Evolutionary conservation across 495 filamentous ascomycete genomes (phyloP), one percentile per base, ranked within the genome.

Genomic region (Penicillium crystallinum): DNA sequence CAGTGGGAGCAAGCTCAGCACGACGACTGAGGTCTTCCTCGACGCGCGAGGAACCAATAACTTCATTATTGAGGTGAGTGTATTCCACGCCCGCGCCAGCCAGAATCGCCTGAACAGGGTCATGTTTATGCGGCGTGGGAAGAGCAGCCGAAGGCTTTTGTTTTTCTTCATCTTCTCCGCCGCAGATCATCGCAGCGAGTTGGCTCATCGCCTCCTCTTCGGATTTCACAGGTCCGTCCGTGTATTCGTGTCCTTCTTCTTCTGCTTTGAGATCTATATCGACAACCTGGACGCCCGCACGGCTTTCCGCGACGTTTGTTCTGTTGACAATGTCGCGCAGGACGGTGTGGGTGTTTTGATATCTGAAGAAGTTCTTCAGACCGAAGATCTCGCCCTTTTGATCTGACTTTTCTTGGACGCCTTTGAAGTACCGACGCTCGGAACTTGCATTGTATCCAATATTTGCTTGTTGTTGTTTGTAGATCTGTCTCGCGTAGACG

Each of bases 391-490:
- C 93, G 49, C 93, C 95, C 53, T 91, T 95, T 62, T 83, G 77
- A 29, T 81, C 82, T 44, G 81, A 81, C 56, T 89, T 82, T 37
- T 92, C 87, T 67, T 95, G 90, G 0, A 98, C 89, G 34, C 93
- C 93, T 59, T 88, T 90, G 75, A 98, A 98, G 69, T 98, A 98
- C 8, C 93, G 81, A 1, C 93, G 86, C 66, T 98, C 93, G 25
- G 82, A 86, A 36, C 86, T 91, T 7, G 93, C 93, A 29, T 86
- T 96, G 67, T 98, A 98, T 1, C 89, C 93, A 44, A 98, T 98
- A 59, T 96, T 97, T 2, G 93, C 93, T 64, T 97, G 93, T 61
- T 98, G 93, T 63, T 98, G 93, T 64, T 98, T 98, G 74, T 97
- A 98, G 49, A 98, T 96, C 62, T 98, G 93, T 9, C 93, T 81